Percentiles rank a stretch among this genome's conserved stretches.
These are phyloP conservation scores for Pythium inflatum DNA, from an alignment of 352 stramenopile species.

Conservation along the genomic window DNA sequence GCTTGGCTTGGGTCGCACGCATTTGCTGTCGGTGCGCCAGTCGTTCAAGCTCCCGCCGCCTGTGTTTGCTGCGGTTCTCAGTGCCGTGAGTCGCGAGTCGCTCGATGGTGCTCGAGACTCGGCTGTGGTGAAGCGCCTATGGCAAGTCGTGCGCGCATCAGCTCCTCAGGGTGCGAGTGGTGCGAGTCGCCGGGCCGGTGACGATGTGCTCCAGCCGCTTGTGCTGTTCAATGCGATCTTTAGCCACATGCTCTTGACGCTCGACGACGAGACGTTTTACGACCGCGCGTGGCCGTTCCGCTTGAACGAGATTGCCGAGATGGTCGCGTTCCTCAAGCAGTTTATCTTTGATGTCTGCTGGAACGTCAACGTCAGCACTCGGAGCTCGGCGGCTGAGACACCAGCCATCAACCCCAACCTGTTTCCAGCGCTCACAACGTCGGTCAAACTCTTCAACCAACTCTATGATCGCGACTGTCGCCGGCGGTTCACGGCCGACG, in stretches of 20 bases:
- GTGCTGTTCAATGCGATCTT: constrained; percentile 69
- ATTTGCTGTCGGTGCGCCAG: constrained; percentile 51
- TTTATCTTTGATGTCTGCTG: constrained; percentile 77
- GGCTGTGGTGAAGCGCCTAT: constrained; percentile 42
- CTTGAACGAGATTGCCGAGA: constrained; percentile 39
- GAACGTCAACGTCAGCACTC: constrained; percentile 34
- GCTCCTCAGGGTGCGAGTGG: not conserved
- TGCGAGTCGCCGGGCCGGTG: too few relatives aligned
- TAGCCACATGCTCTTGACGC: constrained; percentile 63
- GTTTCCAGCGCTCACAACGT: constrained; percentile 59
- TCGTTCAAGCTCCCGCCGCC: constrained; percentile 50
- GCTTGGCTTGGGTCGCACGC: constrained; percentile 42
- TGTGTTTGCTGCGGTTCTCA: constrained; percentile 57
- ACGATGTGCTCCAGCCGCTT: constrained; percentile 45
- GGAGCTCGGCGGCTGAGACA: not conserved
- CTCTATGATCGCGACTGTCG: constrained; percentile 76
- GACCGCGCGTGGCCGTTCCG: constrained; percentile 59
- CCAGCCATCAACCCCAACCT: constrained; percentile 18
- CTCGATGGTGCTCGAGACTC: not conserved
- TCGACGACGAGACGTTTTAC: constrained; percentile 79
- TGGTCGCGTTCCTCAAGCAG: constrained; percentile 64
- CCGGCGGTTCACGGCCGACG: constrained; percentile 47
- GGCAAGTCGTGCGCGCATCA: constrained; percentile 39
- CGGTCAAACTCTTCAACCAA: constrained; percentile 81
- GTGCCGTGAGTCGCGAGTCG: constrained; percentile 49